Conservation (phyloP, 2,329 filamentous ascomycete genomes). For the Tolypocladium inflatum region DNA sequence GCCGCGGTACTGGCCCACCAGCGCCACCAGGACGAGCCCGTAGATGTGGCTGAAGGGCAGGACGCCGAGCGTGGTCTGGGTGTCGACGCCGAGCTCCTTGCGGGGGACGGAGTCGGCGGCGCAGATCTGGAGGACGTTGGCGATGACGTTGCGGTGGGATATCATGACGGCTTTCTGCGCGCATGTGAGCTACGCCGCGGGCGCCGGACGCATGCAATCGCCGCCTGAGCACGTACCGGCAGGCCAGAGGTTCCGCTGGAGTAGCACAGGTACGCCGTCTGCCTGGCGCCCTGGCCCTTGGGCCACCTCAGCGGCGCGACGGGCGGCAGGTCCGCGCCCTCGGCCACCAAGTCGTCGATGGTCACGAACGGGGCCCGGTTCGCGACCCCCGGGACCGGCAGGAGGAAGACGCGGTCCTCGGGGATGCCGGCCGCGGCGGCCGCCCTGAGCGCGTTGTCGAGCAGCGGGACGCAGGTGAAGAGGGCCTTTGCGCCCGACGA, state of each 20-base stretch:
- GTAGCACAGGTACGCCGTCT: constrained; percentile 70
- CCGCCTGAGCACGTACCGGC: constrained; percentile 39
- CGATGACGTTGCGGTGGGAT: constrained; percentile 68
- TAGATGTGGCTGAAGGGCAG: constrained; percentile 79
- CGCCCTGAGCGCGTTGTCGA: constrained; percentile 54
- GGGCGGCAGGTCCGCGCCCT: constrained; percentile 45
- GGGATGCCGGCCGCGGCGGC: constrained; percentile 55
- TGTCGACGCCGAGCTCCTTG: constrained; percentile 24
- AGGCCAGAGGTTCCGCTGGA: constrained; percentile 72
- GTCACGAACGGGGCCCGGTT: constrained; percentile 48
- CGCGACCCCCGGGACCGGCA: constrained; percentile 54
- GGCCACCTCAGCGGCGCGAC: constrained; percentile 50
- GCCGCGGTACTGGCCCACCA: constrained; percentile 57
- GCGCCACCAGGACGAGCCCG: constrained; percentile 60
- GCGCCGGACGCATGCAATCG: too few relatives aligned
- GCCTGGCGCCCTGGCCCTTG: constrained; percentile 55
- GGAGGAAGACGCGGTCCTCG: constrained; percentile 54
- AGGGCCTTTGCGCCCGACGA: constrained; percentile 60
- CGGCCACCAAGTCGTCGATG: constrained; percentile 53
- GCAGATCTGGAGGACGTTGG: constrained; percentile 58
- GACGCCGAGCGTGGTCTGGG: constrained; percentile 51
- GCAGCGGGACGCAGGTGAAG: constrained; percentile 61
- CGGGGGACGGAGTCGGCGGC: constrained; percentile 31
- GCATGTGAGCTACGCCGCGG: background rate
- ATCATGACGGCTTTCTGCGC: constrained; percentile 74